Conservation (phyloP, 257 asterid species). For the Solanum chiquidenum region DNA sequence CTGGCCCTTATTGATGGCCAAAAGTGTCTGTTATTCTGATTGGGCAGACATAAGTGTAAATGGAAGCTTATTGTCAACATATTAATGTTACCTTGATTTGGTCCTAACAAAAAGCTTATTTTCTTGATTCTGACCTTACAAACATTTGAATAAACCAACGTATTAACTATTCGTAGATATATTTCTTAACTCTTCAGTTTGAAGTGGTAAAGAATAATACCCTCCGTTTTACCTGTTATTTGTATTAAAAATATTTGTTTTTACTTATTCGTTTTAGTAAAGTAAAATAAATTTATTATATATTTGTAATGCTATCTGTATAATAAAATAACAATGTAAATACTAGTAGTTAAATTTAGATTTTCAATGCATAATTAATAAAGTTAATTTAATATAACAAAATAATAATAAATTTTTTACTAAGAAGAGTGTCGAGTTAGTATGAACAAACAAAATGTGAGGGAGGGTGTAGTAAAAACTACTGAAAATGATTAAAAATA, state of each 20-base stretch:
- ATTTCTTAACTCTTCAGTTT: not conserved
- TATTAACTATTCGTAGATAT: not conserved
- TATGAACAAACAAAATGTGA: not conserved
- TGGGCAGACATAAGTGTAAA: not conserved
- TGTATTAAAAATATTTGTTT: not conserved
- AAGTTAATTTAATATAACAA: too few relatives aligned
- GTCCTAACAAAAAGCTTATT: not conserved
- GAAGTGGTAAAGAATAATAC: not conserved
- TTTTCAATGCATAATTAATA: too few relatives aligned
- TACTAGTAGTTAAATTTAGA: too few relatives aligned
- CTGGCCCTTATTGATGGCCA: not conserved
- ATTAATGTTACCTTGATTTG: not conserved
- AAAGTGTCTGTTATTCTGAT: not conserved
- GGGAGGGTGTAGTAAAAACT: not conserved
- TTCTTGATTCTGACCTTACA: not conserved
- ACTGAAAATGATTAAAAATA: too few relatives aligned
- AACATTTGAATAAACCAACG: not conserved
- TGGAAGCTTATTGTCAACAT: not conserved
- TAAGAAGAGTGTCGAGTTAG: not conserved
- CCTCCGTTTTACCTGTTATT: not conserved
- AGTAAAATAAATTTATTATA: not conserved
- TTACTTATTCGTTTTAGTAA: not conserved
- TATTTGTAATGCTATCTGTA: not conserved
- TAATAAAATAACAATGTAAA: too few relatives aligned
- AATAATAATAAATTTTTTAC: too few relatives aligned